Evolutionary conservation across 2,329 filamentous ascomycete species (phyloP).

Genomic region (Trichoderma sp.): DNA sequence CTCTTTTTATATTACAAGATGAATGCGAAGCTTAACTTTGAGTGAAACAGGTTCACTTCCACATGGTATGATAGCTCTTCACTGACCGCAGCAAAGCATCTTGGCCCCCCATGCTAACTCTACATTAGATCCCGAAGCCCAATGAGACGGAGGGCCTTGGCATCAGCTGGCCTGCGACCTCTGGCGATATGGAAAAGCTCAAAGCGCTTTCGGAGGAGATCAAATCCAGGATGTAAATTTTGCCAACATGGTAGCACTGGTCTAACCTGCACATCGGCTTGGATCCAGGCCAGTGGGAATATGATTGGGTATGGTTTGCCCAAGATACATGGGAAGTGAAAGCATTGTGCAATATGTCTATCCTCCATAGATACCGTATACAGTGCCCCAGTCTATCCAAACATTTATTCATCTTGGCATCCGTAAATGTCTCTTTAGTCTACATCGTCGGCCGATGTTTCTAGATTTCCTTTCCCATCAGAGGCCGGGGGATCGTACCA

Average conservation of each 20-base stretch:
- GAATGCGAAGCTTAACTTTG: conserved; percentile 26
- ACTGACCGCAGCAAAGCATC: neutral
- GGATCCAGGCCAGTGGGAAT: neutral
- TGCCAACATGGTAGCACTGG: neutral
- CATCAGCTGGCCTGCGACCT: conserved; percentile 77
- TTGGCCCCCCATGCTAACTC: neutral
- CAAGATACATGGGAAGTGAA: neutral
- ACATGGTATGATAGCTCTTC: conserved; percentile 67
- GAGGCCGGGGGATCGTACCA: conserved; percentile 20
- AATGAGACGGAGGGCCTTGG: conserved; percentile 78
- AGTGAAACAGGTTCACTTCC: conserved; percentile 76
- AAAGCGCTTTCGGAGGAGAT: conserved; percentile 81
- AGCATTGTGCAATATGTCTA: conserved; percentile 13
- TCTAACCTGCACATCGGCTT: neutral
- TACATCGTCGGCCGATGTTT: conserved; percentile 25
- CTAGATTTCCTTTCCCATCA: conserved; percentile 10
- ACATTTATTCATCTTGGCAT: neutral
- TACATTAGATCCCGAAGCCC: conserved; percentile 83
- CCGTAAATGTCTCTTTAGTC: conserved; percentile 17
- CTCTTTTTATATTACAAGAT: neutral
- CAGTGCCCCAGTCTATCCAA: conserved; percentile 12
- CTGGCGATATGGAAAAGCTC: conserved; percentile 78
- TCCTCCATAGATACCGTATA: conserved; percentile 2
- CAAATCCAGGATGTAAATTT: conserved; percentile 79
- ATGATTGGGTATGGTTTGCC: neutral